These are phyloP conservation scores for Triticum turgidum DNA, from an alignment of 176 grass and related monocot species.

Conservation along the genomic window DNA sequence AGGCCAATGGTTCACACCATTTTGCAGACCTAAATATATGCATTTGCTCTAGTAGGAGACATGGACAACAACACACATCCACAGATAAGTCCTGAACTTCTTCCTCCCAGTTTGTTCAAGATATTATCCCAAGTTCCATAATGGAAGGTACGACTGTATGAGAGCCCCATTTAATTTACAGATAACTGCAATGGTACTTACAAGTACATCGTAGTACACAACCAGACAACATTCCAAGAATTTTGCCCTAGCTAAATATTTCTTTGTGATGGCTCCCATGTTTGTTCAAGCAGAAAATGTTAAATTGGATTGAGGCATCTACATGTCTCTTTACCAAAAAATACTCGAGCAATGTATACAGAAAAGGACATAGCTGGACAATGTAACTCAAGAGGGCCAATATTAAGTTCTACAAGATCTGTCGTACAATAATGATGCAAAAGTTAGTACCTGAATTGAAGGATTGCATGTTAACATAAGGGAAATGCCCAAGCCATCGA, in stretches of 20 bases:
- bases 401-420: not conserved
- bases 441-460: slow-evolving; percentile 86
- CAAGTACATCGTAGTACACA: not conserved
- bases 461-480: slow-evolving; percentile 93
- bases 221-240: not conserved
- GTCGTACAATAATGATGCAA: not conserved
- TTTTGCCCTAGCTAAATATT: not conserved
- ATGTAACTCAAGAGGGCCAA: not conserved
- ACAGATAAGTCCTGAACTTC: not conserved
- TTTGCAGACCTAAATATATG: not conserved
- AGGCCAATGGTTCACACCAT: not conserved
- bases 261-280: not conserved
- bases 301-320: not conserved
- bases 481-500: slow-evolving; percentile 92
- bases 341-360: not conserved
- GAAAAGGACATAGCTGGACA: not conserved
- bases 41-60: not conserved
- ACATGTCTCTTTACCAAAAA: not conserved
- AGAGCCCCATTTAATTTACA: not conserved
- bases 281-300: not conserved
- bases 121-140: not conserved
- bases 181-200: not conserved
- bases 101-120: not conserved
- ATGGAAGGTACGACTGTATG: not conserved
- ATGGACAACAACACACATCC: not conserved